phyloP scores from a whole-genome alignment of 2,329 filamentous ascomycete species.

The Alternaria tenuissima region DNA sequence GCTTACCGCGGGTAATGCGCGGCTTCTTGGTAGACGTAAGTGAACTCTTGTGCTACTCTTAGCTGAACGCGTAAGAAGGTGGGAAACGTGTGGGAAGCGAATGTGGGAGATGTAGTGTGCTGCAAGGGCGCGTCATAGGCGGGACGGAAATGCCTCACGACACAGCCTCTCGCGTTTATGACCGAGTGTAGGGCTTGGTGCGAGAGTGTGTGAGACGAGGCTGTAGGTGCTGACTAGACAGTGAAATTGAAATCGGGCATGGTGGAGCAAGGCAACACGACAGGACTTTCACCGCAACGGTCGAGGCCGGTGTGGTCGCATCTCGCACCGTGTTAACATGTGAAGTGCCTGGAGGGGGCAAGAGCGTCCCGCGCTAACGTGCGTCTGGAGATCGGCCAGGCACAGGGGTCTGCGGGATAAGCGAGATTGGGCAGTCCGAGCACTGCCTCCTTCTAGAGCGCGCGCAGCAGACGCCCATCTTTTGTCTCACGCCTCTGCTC shows the following conservation, averaged over 20 bases:
- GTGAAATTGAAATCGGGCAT: constrained; percentile 5
- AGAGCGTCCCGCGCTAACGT: background rate
- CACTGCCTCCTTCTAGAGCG: constrained; percentile 26
- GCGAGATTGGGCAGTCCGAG: constrained; percentile 30
- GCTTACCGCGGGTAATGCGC: background rate
- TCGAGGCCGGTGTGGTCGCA: background rate
- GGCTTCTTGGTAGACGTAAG: background rate
- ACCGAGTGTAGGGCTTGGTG: constrained; percentile 14
- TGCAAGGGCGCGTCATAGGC: constrained; percentile 32
- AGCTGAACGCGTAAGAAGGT: background rate
- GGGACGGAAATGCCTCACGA: constrained; percentile 8
- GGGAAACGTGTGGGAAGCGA: background rate
- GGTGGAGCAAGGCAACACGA: background rate
- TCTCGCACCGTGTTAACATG: constrained; percentile 17
- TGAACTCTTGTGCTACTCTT: background rate
- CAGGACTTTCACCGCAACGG: background rate
- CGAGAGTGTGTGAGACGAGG: constrained; percentile 17
- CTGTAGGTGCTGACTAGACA: background rate
- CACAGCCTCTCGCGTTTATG: constrained; percentile 19
- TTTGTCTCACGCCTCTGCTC: constrained; percentile 19
- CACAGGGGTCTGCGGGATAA: constrained; percentile 8
- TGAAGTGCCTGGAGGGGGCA: constrained; percentile 10
- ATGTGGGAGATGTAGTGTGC: constrained; percentile 15
- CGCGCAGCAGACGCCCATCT: constrained; percentile 19
- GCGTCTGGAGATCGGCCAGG: background rate